Evolutionary conservation across 2,329 filamentous ascomycete species (phyloP).

Genomic region (Penicillium olsonii): DNA sequence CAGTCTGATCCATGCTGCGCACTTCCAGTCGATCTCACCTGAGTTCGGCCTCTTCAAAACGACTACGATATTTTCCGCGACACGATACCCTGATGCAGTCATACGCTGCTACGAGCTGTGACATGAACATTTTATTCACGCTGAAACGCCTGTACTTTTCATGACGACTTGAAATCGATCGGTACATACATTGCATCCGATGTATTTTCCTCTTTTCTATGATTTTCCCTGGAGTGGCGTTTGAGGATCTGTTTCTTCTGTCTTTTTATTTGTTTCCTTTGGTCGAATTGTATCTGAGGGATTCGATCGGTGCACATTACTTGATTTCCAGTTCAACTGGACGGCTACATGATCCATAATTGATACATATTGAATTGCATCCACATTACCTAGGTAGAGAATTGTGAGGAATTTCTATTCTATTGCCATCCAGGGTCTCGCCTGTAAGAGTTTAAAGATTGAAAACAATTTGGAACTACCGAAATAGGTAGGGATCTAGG

Average conservation of each 20-base stretch:
- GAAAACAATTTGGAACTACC: no score
- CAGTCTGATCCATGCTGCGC: not conserved
- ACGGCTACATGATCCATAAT: not conserved
- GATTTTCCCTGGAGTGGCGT: not conserved
- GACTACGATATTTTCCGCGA: constrained; percentile 8
- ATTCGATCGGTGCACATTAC: constrained; percentile 4
- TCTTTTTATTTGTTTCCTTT: not conserved
- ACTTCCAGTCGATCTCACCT: not conserved
- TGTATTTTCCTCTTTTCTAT: not conserved
- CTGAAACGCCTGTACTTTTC: constrained; percentile 4
- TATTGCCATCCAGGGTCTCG: no score
- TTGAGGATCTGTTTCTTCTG: not conserved
- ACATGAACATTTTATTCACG: not conserved
- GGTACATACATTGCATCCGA: constrained; percentile 3
- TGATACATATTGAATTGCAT: not conserved
- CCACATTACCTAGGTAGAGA: no score
- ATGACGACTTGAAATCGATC: not conserved
- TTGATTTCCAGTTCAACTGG: not conserved
- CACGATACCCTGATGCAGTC: constrained; percentile 5
- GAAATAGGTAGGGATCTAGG: no score
- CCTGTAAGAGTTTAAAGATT: no score
- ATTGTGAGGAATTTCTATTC: no score
- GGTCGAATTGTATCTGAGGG: constrained; percentile 1
- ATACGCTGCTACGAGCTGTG: constrained; percentile 1
- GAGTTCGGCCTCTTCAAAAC: not conserved